Evolutionary conservation across 2,329 filamentous ascomycete species (phyloP).

Genomic region (Cytospora schulzeri): DNA sequence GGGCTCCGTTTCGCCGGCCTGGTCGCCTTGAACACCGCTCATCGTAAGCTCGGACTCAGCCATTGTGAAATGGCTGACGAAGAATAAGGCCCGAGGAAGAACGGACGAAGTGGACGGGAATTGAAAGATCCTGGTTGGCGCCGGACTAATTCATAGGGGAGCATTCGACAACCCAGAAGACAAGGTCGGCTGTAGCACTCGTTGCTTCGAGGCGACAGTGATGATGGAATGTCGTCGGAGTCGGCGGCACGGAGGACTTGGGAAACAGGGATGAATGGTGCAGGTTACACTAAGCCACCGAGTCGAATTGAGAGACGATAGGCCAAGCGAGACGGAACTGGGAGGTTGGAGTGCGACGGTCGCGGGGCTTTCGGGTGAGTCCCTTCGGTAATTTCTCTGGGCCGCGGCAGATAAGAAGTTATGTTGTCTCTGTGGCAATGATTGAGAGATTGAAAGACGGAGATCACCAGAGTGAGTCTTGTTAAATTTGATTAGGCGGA

Average conservation of each 20-base stretch:
- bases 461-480: conserved; percentile 20
- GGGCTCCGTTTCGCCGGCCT: conserved; percentile 18
- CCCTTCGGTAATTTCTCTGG: conserved; percentile 1
- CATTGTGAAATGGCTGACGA: conserved; percentile 22
- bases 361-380: not conserved
- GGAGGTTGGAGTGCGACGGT: conserved; percentile 5
- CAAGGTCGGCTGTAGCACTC: not conserved
- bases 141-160: conserved; percentile 23
- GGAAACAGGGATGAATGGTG: conserved; percentile 21
- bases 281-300: conserved; percentile 12
- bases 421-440: conserved; percentile 1
- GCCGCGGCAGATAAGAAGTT: conserved; percentile 11
- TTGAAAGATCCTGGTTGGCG: conserved; percentile 8
- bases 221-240: conserved; percentile 17
- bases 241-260: conserved; percentile 18
- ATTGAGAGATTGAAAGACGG: conserved; percentile 14
- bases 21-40: conserved; percentile 22
- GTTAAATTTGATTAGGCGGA: conserved; percentile 18
- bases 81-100: conserved; percentile 6
- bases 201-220: conserved; percentile 4
- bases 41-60: conserved; percentile 25
- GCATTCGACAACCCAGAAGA: conserved; percentile 2
- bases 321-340: conserved; percentile 1
- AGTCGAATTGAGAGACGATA: not conserved
- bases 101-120: conserved; percentile 15